Evolutionary conservation across 768 basidiomycete species (phyloP).

Genomic region (Cytidiella melzeri): DNA sequence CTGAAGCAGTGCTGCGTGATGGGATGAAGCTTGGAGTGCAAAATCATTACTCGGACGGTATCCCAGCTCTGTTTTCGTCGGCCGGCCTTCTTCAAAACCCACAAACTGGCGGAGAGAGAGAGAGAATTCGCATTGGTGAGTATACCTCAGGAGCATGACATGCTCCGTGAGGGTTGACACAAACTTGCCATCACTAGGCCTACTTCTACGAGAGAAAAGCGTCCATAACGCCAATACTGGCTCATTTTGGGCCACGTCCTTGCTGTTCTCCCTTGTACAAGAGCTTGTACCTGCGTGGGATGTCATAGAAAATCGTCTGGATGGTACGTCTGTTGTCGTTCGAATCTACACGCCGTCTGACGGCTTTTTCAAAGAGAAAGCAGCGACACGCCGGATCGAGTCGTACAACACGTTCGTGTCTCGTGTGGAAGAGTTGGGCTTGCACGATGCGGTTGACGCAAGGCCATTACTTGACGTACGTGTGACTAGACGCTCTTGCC

Average conservation of each 20-base stretch:
- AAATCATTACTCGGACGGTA: slow-evolving; percentile 71
- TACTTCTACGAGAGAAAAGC: slow-evolving; percentile 57
- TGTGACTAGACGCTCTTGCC: slow-evolving; percentile 2
- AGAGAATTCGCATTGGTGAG: slow-evolving; percentile 57
- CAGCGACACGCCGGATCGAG: slow-evolving; percentile 43
- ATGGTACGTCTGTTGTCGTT: slow-evolving; percentile 33
- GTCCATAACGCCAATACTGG: slow-evolving; percentile 62
- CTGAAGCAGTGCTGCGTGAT: slow-evolving; percentile 72
- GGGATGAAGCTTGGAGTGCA: slow-evolving; percentile 79
- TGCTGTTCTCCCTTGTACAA: slow-evolving; percentile 70
- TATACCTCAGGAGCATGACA: neutral
- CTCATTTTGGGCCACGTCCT: slow-evolving; percentile 62
- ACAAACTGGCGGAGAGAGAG: slow-evolving; percentile 27
- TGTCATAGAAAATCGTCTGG: slow-evolving; percentile 31
- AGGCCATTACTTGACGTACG: slow-evolving; percentile 77
- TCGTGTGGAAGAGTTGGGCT: slow-evolving; percentile 53
- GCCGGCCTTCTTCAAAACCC: slow-evolving; percentile 37
- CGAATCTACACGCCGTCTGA: no score
- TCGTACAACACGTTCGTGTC: slow-evolving; percentile 61
- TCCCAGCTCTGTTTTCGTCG: slow-evolving; percentile 59
- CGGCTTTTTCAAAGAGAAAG: slow-evolving; percentile 32
- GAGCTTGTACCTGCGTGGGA: slow-evolving; percentile 58
- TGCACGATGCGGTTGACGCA: slow-evolving; percentile 57
- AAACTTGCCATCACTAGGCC: slow-evolving; percentile 35
- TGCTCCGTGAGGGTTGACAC: neutral